Conservation (phyloP, 177 flowering plant genomes). For the Vitis hybrid region DNA sequence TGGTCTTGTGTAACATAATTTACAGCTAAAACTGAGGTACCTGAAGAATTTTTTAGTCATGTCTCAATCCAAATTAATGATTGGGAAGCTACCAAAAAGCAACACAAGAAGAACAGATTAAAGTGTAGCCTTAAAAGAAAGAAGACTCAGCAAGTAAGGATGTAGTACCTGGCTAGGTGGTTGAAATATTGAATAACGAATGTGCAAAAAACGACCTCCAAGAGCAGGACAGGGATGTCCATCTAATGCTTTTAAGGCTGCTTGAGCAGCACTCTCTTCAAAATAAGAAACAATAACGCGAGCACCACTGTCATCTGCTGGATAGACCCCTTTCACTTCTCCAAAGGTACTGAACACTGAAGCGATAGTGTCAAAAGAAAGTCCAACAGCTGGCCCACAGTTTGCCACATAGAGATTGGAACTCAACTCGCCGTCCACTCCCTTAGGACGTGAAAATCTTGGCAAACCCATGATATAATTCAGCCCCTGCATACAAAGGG, state of each 20-base stretch:
- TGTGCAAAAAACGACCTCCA: constrained; percentile 68
- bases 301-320: constrained; percentile 81
- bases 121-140: background rate
- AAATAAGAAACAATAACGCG: constrained; percentile 78
- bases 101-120: too few relatives aligned
- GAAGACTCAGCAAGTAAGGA: too few relatives aligned
- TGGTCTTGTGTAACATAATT: too few relatives aligned
- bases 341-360: constrained; percentile 64
- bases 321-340: constrained; percentile 55
- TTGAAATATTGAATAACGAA: constrained; percentile 61
- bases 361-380: constrained; percentile 52
- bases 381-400: constrained; percentile 89
- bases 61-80: too few relatives aligned
- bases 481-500: background rate
- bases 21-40: too few relatives aligned
- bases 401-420: constrained; percentile 87
- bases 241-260: constrained; percentile 55
- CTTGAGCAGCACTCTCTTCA: constrained; percentile 45
- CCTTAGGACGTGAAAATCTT: constrained; percentile 50
- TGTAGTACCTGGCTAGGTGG: constrained; percentile 32
- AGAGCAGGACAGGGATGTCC: constrained; percentile 68
- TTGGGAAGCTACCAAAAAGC: too few relatives aligned
- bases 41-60: too few relatives aligned
- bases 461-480: constrained; percentile 34
- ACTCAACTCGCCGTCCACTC: constrained; percentile 27